Conservation (phyloP, 2,329 filamentous ascomycete genomes). For the Fusarium sp. region DNA sequence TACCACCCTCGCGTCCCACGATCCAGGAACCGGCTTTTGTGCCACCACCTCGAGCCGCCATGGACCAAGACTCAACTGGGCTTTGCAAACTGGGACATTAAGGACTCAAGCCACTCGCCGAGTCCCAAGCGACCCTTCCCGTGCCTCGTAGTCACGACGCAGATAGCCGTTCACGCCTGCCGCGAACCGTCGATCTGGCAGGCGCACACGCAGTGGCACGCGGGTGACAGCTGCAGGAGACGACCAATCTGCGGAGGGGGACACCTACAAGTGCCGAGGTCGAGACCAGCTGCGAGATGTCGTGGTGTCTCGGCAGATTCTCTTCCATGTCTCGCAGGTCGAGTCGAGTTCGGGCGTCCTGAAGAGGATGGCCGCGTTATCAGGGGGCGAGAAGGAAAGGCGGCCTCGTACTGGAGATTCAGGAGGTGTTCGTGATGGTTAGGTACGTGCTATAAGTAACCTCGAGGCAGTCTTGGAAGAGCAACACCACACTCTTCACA, state of each 20-base stretch:
- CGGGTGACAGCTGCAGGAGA: background rate
- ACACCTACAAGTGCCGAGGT: conserved; percentile 19
- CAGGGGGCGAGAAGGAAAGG: background rate
- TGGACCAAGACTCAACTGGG: background rate
- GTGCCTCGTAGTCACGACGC: conserved; percentile 24
- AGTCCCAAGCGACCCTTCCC: conserved; percentile 15
- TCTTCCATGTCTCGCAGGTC: conserved; percentile 12
- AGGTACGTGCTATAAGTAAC: conserved; percentile 35
- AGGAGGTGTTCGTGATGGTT: background rate
- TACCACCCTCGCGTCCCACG: conserved; percentile 37
- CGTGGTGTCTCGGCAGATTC: conserved; percentile 36
- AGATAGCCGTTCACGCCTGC: conserved; percentile 24
- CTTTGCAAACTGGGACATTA: conserved; percentile 25
- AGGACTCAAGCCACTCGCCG: conserved; percentile 23
- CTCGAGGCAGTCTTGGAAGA: conserved; percentile 1
- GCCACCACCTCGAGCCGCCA: background rate
- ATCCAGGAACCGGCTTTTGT: conserved; percentile 32
- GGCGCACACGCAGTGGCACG: conserved; percentile 21
- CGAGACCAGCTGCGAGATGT: conserved; percentile 9
- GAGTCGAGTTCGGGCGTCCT: background rate
- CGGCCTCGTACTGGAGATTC: conserved; percentile 9
- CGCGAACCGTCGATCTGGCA: conserved; percentile 27
- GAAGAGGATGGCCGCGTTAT: background rate
- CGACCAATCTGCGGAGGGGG: background rate
- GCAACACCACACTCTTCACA: background rate